Percentiles rank a stretch among this genome's conserved stretches.
phyloP scores from a whole-genome alignment of 495 filamentous ascomycete genomes.

The Platismatia glauca region DNA sequence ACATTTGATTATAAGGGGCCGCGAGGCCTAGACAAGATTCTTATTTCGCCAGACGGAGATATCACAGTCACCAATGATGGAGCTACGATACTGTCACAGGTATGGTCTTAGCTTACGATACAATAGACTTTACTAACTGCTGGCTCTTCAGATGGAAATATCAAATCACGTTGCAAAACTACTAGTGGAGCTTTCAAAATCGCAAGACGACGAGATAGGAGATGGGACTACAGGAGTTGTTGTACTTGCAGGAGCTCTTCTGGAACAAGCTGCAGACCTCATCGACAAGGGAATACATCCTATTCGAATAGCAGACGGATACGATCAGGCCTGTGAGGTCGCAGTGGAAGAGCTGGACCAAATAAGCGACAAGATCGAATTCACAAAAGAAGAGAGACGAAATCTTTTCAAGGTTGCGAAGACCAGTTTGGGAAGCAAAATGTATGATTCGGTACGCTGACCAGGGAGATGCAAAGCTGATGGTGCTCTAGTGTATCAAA shows the following conservation, averaged over 20 bases:
- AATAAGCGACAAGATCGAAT: conserved; percentile 85
- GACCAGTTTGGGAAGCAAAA: conserved; percentile 96
- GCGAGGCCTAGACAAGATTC: conserved; percentile 95
- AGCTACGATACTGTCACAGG: conserved; percentile 88
- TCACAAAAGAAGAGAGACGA: conserved; percentile 62
- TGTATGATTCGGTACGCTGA: conserved; percentile 36
- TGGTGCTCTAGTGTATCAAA: conserved; percentile 66
- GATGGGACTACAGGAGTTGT: conserved; percentile 98
- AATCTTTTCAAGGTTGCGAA: conserved; percentile 91
- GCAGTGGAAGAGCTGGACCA: conserved; percentile 83
- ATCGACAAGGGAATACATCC: conserved; percentile 99
- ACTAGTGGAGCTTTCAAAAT: conserved; percentile 95
- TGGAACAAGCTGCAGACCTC: conserved; percentile 95
- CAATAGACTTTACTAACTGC: conserved; percentile 20
- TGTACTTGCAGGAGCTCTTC: conserved; percentile 84
- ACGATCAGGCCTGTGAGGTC: conserved; percentile 94
- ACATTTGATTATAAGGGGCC: conserved; percentile 55
- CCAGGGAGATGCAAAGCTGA: conserved; percentile 23
- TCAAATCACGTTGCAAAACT: conserved; percentile 97
- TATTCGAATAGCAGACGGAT: conserved; percentile 96
- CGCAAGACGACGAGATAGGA: conserved; percentile 97
- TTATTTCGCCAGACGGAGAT: conserved; percentile 97
- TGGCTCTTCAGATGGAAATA: conserved; percentile 74
- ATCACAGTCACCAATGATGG: conserved; percentile 99
- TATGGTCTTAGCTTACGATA: conserved; percentile 27